Percentiles rank a stretch among this genome's conserved stretches.
Evolutionary conservation across 2,329 filamentous ascomycete genomes (phyloP).

Genomic region (Monilinia laxa): DNA sequence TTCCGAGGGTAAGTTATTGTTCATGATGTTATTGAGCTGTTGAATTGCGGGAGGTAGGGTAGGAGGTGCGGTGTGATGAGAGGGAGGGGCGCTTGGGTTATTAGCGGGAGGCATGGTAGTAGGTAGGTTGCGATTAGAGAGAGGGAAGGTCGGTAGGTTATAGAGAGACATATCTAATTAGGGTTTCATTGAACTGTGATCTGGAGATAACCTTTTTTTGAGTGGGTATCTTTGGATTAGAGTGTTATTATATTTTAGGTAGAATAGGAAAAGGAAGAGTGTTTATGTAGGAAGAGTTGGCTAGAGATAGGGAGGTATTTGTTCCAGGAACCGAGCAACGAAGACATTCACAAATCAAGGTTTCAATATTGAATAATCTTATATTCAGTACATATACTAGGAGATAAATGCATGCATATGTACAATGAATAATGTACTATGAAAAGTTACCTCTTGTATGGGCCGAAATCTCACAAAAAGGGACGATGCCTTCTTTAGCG

Average conservation of each 20-base stretch:
- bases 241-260: background rate
- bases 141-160: too few species aligned
- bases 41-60: background rate
- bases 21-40: background rate
- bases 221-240: background rate
- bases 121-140: too few species aligned
- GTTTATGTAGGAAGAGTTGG: background rate
- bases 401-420: rapidly evolving
- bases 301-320: background rate
- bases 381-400: background rate
- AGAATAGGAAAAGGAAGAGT: too few species aligned
- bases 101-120: background rate
- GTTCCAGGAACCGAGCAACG: background rate
- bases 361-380: background rate
- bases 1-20: background rate
- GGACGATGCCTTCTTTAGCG: background rate
- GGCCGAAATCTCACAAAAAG: background rate
- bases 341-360: background rate
- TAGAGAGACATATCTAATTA: too few species aligned
- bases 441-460: background rate
- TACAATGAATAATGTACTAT: background rate
- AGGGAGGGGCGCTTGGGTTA: background rate
- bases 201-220: background rate
- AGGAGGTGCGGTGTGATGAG: background rate
- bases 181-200: too few species aligned